These are phyloP conservation scores for Viola odorata DNA, from an alignment of 345 rosid species.

Conservation along the genomic window DNA sequence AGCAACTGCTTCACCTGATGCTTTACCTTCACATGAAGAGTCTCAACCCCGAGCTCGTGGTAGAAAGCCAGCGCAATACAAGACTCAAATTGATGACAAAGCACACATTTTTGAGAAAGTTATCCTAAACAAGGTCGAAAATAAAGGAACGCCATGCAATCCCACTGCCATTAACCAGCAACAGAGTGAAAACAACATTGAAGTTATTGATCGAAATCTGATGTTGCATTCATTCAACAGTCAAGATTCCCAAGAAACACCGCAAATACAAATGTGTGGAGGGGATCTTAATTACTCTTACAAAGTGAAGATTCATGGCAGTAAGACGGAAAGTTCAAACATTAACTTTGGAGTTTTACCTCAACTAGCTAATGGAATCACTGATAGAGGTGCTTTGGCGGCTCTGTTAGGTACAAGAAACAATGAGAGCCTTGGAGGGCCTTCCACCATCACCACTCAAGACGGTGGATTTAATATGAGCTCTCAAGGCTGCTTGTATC, in stretches of 20 bases:
- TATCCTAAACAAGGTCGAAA: constrained; percentile 21
- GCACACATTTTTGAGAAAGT: constrained; percentile 20
- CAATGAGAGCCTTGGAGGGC: constrained; percentile 15
- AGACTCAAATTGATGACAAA: constrained; percentile 20
- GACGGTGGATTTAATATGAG: constrained; percentile 12
- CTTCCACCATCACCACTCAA: constrained; percentile 13
- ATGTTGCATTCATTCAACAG: constrained; percentile 15
- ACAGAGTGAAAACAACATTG: constrained; percentile 17
- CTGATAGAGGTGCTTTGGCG: constrained; percentile 3
- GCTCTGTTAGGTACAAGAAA: constrained; percentile 8
- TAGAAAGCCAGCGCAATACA: constrained; percentile 17
- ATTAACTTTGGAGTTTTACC: constrained; percentile 8
- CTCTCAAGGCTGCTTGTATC: constrained; percentile 17
- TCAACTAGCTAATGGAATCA: constrained; percentile 13
- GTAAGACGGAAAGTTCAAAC: constrained; percentile 10
- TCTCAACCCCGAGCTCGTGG: constrained; percentile 20
- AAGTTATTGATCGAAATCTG: constrained; percentile 7
- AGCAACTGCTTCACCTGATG: constrained; percentile 22
- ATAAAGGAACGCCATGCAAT: constrained; percentile 12
- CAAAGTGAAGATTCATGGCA: too few relatives aligned
- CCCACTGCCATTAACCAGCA: constrained; percentile 11
- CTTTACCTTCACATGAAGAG: constrained; percentile 19
- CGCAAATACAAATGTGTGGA: constrained; percentile 7
- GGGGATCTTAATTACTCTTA: too few relatives aligned
- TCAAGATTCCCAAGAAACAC: constrained; percentile 22